phyloP scores from a whole-genome alignment of 768 basidiomycete species.

The Leccinum disarticulatum region DNA sequence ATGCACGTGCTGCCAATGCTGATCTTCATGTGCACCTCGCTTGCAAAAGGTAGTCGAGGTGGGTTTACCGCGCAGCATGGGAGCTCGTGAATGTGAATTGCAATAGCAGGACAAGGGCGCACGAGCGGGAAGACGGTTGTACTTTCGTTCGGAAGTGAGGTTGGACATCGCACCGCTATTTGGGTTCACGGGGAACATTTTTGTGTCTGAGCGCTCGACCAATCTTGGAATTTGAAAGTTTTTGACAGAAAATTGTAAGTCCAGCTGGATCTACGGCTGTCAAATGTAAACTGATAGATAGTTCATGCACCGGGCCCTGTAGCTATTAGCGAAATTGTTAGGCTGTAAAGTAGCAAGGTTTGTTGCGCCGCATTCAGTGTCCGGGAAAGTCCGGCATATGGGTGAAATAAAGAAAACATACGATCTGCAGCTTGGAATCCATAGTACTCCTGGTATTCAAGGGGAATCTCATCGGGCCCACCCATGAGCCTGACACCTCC shows the following conservation, averaged over 20 bases:
- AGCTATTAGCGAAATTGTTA: not conserved
- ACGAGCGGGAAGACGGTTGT: not conserved
- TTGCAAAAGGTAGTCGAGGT: not conserved
- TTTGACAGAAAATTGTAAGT: not conserved
- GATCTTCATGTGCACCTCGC: not conserved
- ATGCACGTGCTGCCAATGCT: not conserved
- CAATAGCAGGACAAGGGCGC: not conserved
- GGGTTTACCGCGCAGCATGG: not conserved
- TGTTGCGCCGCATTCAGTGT: not conserved
- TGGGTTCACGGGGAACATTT: not conserved
- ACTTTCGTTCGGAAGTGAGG: not conserved
- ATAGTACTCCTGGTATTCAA: slow-evolving; percentile 8
- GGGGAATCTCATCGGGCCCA: not conserved
- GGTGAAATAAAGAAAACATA: not conserved
- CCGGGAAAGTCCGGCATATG: not conserved
- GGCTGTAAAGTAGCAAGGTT: not conserved
- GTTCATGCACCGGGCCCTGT: no score
- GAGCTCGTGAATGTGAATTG: not conserved
- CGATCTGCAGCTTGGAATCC: not conserved
- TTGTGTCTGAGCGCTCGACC: not conserved
- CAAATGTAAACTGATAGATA: no score
- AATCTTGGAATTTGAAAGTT: not conserved
- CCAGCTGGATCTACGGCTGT: not conserved
- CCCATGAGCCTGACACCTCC: slow-evolving; percentile 3
- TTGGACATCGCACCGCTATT: not conserved